phyloP scores from a whole-genome alignment of 2,329 filamentous ascomycete genomes.

The Camillea tinctor region DNA sequence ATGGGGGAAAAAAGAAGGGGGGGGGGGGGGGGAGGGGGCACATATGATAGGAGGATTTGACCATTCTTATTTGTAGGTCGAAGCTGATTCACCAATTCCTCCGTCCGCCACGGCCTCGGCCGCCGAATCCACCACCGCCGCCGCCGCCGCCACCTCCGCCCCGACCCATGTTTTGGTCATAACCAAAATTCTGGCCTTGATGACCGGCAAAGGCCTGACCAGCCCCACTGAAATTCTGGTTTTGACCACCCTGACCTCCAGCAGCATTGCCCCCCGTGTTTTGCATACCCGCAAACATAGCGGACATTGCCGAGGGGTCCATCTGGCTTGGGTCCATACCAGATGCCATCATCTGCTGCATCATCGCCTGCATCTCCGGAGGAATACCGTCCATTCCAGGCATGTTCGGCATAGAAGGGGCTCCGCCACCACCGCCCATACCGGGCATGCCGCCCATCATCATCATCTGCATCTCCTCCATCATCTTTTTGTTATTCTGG shows the following conservation, averaged over 20 bases:
- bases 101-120: constrained; percentile 31
- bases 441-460: constrained; percentile 59
- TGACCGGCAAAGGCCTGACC: constrained; percentile 49
- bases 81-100: constrained; percentile 28
- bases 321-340: constrained; percentile 67
- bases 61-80: not conserved
- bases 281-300: constrained; percentile 62
- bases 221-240: constrained; percentile 49
- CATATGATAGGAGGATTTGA: not conserved
- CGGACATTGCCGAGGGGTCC: constrained; percentile 57
- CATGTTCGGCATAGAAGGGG: constrained; percentile 40
- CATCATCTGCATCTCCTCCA: constrained; percentile 67
- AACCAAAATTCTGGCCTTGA: constrained; percentile 50
- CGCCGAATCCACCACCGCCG: constrained; percentile 21
- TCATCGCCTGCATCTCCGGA: constrained; percentile 66
- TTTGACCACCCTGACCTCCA: constrained; percentile 49
- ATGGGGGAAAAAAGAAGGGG: too few species aligned
- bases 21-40: too few species aligned
- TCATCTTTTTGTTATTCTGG: constrained; percentile 73
- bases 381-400: constrained; percentile 62
- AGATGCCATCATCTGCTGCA: constrained; percentile 67
- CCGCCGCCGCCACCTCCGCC: constrained; percentile 28
- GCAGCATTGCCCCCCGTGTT: constrained; percentile 39
- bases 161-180: constrained; percentile 33
- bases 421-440: constrained; percentile 33